These are phyloP conservation scores for Phytopythium boreale DNA, from an alignment of 352 stramenopile species.

Conservation along the genomic window DNA sequence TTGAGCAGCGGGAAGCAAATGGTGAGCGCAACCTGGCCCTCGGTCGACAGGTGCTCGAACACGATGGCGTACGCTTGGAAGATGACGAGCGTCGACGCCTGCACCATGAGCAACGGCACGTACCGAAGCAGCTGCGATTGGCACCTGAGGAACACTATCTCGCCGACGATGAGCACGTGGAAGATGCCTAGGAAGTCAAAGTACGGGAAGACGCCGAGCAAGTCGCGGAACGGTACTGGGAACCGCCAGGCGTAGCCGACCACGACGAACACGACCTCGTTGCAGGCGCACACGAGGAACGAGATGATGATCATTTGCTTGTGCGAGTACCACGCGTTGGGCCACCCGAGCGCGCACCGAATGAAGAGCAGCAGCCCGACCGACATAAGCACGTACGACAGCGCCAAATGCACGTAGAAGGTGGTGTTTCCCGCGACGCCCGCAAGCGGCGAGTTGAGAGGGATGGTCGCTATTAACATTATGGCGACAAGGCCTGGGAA, in stretches of 20 bases:
- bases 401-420: conserved; percentile 11
- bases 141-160: conserved; percentile 7
- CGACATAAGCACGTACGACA: conserved; percentile 15
- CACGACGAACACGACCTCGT: conserved; percentile 10
- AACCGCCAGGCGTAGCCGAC: conserved; percentile 15
- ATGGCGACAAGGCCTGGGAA: conserved; percentile 13
- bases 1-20: conserved; percentile 17
- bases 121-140: conserved; percentile 8
- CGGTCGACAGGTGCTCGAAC: conserved; percentile 8
- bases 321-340: conserved; percentile 13
- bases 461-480: conserved; percentile 8
- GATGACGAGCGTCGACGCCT: conserved; percentile 17
- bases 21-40: conserved; percentile 10
- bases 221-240: conserved; percentile 19
- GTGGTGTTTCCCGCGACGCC: not conserved
- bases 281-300: conserved; percentile 2
- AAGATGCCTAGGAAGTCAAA: conserved; percentile 8
- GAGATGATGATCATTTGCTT: conserved; percentile 9
- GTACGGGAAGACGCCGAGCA: conserved; percentile 5
- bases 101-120: conserved; percentile 11
- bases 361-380: conserved; percentile 15
- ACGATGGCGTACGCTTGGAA: conserved; percentile 17
- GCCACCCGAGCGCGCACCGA: conserved; percentile 9
- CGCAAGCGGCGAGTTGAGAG: conserved; percentile 7
- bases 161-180: conserved; percentile 11